Base-by-base conservation (phyloP, 208 protist genomes). In the Porcisia hertigi region DNA sequence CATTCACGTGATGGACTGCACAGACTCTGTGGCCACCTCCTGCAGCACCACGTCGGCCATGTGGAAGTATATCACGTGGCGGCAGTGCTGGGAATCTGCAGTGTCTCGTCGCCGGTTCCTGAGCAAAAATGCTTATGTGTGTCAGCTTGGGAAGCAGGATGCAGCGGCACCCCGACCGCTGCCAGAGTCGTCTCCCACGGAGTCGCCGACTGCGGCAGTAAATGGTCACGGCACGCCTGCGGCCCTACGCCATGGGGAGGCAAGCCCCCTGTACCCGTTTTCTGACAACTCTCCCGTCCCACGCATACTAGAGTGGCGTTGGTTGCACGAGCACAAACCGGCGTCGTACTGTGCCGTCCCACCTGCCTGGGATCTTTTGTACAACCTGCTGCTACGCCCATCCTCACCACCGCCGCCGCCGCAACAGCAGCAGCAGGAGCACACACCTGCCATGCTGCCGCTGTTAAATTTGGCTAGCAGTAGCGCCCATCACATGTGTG, bases 21-120 rank as follows among this genome's bases (percentile, higher is more conserved):
- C 54, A 14, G 65, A 66, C 7, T 25, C 16, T 30, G 34, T 36
- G n/a, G 18, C 41, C n/a, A 62, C 57, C 6, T 3, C 52, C 39
- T 47, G 14, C 43, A 25, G 34, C 55, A 30, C 39, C 54, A 11
- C 45, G 14, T 36, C 34, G 65, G 47, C 2, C 34, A 41, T 49
- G 66, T 82, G 77, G 77, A 39, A 53, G 11, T 82, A 77, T 62
- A 49, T 74, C 47, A 54, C 72, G 45, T 82, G 77, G 77, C 71
- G 77, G 52, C 77, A 76, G 72, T 43, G 47, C 4, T 82, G 77
- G 77, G 77, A 82, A 36, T 36, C 55, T 25, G 81, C 81, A 9
- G 59, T 71, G 43, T 43, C 52, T 12, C 74, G 70, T 5, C 81
- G 81, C 25, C 74, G 66, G 23, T 39, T 77, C 36, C 49, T 41